Percentiles rank a stretch among this genome's conserved stretches.
phyloP scores from a whole-genome alignment of 768 basidiomycete species.

The Naematelia encephala region DNA sequence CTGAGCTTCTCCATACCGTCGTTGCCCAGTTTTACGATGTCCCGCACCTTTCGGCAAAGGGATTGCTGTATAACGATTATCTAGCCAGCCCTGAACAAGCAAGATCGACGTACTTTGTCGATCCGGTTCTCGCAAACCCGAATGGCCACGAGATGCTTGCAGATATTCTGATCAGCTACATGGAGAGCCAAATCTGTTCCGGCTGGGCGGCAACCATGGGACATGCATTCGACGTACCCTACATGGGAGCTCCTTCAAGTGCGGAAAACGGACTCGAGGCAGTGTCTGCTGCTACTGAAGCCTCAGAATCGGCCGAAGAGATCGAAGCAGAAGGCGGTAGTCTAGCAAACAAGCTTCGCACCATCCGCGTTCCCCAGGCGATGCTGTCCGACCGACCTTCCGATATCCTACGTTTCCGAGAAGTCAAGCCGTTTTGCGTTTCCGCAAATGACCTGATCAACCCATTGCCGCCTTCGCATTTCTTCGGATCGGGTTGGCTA shows the following conservation, averaged over 20 bases:
- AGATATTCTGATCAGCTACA: constrained; percentile 83
- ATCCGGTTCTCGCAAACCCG: constrained; percentile 75
- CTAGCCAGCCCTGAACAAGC: constrained; percentile 66
- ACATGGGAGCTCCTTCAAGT: constrained; percentile 45
- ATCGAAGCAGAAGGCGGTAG: constrained; percentile 35
- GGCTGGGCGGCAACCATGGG: constrained; percentile 76
- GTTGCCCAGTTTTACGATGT: constrained; percentile 98
- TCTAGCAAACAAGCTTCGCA: constrained; percentile 50
- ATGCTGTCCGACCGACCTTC: constrained; percentile 63
- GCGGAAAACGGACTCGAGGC: constrained; percentile 1
- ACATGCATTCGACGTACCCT: constrained; percentile 62
- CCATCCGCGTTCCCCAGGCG: constrained; percentile 64
- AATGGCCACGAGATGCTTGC: constrained; percentile 77
- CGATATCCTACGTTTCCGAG: constrained; percentile 62
- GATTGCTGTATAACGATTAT: constrained; percentile 76
- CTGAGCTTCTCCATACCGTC: constrained; percentile 81
- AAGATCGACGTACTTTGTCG: constrained; percentile 69
- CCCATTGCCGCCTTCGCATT: constrained; percentile 85
- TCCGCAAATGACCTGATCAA: constrained; percentile 96
- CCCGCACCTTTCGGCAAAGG: constrained; percentile 76
- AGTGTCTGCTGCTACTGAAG: constrained; percentile 1
- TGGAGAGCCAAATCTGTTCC: constrained; percentile 82
- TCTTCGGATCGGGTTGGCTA: constrained; percentile 90
- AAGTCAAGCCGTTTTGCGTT: constrained; percentile 85
- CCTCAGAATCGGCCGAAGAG: constrained; percentile 24